Percentiles rank a stretch among this genome's conserved stretches.
These are phyloP conservation scores for Akebia trifoliata DNA, from an alignment of 164 flowering plant genomes.

Conservation along the genomic window DNA sequence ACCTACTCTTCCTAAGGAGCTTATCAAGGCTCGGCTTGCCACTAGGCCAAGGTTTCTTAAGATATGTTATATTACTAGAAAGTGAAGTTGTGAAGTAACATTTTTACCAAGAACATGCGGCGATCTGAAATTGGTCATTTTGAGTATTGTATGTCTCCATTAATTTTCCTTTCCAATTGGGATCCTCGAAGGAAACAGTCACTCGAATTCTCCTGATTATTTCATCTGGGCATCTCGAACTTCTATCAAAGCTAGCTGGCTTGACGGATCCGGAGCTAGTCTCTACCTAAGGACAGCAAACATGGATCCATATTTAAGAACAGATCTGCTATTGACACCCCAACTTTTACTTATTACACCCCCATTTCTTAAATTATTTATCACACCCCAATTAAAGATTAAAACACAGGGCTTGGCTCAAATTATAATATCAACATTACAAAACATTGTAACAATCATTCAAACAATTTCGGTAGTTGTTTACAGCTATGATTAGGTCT, in stretches of 20 bases:
- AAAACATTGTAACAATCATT: no score
- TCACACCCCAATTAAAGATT: no score
- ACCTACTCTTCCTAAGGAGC: no score
- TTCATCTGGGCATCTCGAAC: slow-evolving; percentile 88
- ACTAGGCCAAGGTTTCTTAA: neutral
- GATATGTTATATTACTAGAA: neutral
- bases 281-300: slow-evolving; percentile 47
- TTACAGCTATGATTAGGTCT: no score
- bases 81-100: neutral
- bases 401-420: no score
- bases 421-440: no score
- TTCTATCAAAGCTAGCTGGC: slow-evolving; percentile 71
- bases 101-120: slow-evolving; percentile 72
- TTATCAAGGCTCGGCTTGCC: no score
- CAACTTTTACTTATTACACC: no score
- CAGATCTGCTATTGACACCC: no score
- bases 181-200: slow-evolving; percentile 49
- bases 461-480: no score
- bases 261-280: slow-evolving; percentile 49
- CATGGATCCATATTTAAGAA: neutral
- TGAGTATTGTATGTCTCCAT: slow-evolving; percentile 78
- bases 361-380: no score
- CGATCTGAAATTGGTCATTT: slow-evolving; percentile 53
- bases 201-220: slow-evolving; percentile 73
- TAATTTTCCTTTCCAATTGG: slow-evolving; percentile 61